Conservation (phyloP, 1,284 basidiomycete genomes). For the Leccinum ponderosum region DNA sequence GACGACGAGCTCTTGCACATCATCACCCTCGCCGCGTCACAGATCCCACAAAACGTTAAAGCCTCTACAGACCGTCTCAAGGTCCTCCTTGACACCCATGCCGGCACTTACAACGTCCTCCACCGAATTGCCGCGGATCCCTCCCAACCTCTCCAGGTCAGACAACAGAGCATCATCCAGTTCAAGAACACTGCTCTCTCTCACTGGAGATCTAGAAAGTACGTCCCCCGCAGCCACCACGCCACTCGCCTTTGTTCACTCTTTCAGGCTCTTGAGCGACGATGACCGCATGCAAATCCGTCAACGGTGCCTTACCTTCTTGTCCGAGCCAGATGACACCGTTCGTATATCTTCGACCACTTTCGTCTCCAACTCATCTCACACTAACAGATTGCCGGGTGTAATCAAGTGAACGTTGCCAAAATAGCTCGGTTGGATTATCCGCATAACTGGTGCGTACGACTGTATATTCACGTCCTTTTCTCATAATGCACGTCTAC, state of each 20-base stretch:
- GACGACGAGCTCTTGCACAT: constrained; percentile 66
- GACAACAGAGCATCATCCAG: constrained; percentile 78
- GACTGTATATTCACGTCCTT: not conserved
- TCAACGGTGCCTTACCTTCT: constrained; percentile 56
- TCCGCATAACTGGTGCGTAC: constrained; percentile 61
- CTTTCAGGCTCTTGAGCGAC: constrained; percentile 60
- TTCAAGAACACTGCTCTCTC: constrained; percentile 71
- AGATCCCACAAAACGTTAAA: constrained; percentile 60
- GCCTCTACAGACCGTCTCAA: constrained; percentile 64
- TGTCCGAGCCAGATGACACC: constrained; percentile 73
- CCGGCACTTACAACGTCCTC: constrained; percentile 68
- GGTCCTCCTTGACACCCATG: constrained; percentile 55
- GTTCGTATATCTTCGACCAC: constrained; percentile 38
- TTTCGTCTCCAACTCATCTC: constrained; percentile 8
- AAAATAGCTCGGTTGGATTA: constrained; percentile 75
- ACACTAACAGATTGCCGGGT: constrained; percentile 61
- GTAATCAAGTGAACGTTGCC: constrained; percentile 67
- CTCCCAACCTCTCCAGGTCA: constrained; percentile 57
- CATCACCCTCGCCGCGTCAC: constrained; percentile 66
- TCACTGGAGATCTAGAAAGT: constrained; percentile 77
- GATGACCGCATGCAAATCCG: constrained; percentile 63
- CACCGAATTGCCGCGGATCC: constrained; percentile 67
- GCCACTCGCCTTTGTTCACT: constrained; percentile 15
- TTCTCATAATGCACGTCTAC: constrained; percentile 2
- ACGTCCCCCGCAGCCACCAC: constrained; percentile 19